Base-by-base conservation (phyloP, 768 basidiomycete species). In the Panaeolus papilionaceus region DNA sequence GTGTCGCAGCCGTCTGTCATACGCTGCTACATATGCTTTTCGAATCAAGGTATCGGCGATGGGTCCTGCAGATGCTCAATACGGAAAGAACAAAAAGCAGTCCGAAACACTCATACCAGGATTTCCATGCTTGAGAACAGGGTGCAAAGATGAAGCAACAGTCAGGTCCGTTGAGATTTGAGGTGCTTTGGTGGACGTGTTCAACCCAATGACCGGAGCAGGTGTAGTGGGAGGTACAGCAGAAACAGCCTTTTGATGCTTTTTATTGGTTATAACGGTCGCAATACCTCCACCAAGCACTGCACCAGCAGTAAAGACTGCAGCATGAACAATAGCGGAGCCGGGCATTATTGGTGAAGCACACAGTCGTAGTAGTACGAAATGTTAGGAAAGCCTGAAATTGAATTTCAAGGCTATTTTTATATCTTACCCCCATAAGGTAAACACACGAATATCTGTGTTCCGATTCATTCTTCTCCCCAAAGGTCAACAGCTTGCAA, bases 1-100 rank as follows among this genome's bases (percentile, higher is more conserved):
- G 80, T 99, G 96, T 18, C 94, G 85, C 66, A 96, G 80, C 12
- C 94, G 85, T 64, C 98, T 84, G 77, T 99, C 98, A 77, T 99
- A 99, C 9, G 88, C 94, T 0, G 94, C 90, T 23, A 92, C 89
- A 73, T 98, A 98, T 16, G 92, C 95, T 75, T 88, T 87, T 62
- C 95, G 87, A 51, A 90, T 85, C 23, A 98, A 82, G 12, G 90
- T 75, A 79, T 98, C 96, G 2, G 90, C 84, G 63, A 95, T 84
- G 14, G 96, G 96, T 8, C 96, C 95, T 97, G 71, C n/a, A 67
- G 12, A 23, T n/a, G 18, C n/a, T 18, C 28, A 39, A 49, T 38
- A 1, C 61, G 3, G 64, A 40, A 40, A 39, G 28, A 10, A 12
- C 18, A 44, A 66, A 26, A 12, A 12, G 23, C n/a, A 12, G 5